Base-by-base conservation (phyloP, 2,329 filamentous ascomycete genomes). In the Diaporthe velutina region DNA sequence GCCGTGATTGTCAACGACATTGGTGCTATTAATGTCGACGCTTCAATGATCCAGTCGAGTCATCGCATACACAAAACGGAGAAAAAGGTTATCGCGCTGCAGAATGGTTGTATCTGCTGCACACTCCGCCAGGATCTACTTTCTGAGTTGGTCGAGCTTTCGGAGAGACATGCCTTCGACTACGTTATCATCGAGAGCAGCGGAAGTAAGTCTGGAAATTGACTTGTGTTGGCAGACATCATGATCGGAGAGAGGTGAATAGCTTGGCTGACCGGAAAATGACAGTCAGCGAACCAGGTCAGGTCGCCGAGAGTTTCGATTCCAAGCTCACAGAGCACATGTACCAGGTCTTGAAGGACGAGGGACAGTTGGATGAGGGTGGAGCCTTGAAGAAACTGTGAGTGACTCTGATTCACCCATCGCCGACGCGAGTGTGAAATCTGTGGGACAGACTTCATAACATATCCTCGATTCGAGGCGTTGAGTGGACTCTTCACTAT, bases 41-140 rank as follows among this genome's bases (percentile, higher is more conserved):
- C 91, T 0, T 86, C 90, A 7, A 83, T 93, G 0, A 90, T 93
- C 58, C 88, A 88, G 73, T 86, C 83, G 2, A 87, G 91, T 78
- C 64, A 68, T 17, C 87, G 86, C 33, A 82, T 93, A 48, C 89
- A 88, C 3, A 88, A 89, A 77, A 90, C 89, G 0, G 84, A 92
- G 52, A 91, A 93, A 77, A 92, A 93, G 76, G 86, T 94, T 42
- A 90, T 94, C 22, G 89, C 91, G 13, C 86, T 94, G 72, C 91
- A 94, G 79, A 94, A 94, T 76, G 92, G 93, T 13, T 95, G 93
- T 77, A 95, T 95, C 78, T 95, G 93, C 85, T 95, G 93, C 78
- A 95, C 93, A 0, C 85, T 95, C 0, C 90, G 93, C 4, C 92
- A 93, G 1, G 93, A 95, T 73, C 83, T 95, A 1, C 87, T 95